These are phyloP conservation scores for Cicer judaicum DNA, from an alignment of 306 rosid genomes.

Conservation along the genomic window DNA sequence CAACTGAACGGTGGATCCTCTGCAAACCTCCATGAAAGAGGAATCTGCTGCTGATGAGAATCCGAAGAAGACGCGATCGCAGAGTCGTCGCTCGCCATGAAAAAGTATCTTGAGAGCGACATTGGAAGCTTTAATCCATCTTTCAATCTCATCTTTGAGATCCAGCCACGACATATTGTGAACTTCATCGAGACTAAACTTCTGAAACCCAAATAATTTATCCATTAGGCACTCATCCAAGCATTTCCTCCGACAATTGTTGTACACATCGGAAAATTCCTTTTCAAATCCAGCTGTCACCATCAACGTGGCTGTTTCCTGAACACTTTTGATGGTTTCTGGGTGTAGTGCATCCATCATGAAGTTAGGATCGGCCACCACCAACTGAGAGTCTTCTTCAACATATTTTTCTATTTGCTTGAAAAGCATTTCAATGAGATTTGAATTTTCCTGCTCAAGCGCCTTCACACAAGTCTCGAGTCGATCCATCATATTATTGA, in stretches of 20 bases:
- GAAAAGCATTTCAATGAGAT: neutral
- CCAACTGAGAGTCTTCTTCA: neutral
- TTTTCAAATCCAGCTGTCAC: conserved; percentile 65
- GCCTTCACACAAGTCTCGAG: neutral
- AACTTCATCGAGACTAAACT: conserved; percentile 85
- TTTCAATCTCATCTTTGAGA: conserved; percentile 80
- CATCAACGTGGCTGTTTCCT: conserved; percentile 70
- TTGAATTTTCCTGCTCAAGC: neutral
- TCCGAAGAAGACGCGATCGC: conserved; percentile 80
- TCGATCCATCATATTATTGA: neutral
- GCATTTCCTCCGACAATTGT: conserved; percentile 79
- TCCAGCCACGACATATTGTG: conserved; percentile 83
- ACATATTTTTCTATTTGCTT: neutral
- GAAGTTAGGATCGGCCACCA: conserved; percentile 40
- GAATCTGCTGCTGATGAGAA: conserved; percentile 72
- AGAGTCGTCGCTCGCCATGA: conserved; percentile 82
- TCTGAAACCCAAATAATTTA: conserved; percentile 66
- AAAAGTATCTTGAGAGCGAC: conserved; percentile 77
- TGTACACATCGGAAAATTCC: conserved; percentile 59
- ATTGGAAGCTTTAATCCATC: conserved; percentile 75
- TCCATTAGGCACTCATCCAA: conserved; percentile 73
- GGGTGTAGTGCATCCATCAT: conserved; percentile 68
- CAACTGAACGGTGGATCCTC: conserved; percentile 72
- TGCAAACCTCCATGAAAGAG: conserved; percentile 91
- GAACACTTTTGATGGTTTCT: conserved; percentile 58